A percentile compares a stretch with the other conserved stretches of the same genome.
Conservation (phyloP, 192 early-diverging fungal genomes). For the Backusella australiensis region DNA sequence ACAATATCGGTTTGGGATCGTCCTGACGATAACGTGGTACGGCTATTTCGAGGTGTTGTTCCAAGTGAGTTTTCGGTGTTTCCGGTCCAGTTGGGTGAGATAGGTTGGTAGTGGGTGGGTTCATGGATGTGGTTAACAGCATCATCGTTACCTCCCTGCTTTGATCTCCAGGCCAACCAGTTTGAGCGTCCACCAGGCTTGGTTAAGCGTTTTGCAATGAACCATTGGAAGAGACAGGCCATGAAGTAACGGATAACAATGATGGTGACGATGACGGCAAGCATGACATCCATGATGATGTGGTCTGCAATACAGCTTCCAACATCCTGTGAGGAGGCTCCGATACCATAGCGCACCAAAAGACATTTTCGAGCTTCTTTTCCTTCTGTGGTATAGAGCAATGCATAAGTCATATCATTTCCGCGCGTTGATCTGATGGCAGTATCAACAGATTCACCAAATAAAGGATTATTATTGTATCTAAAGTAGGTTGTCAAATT, state of each 20-base stretch:
- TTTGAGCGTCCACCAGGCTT: slow-evolving; percentile 46
- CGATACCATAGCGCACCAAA: slow-evolving; percentile 42
- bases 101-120: slow-evolving; percentile 13
- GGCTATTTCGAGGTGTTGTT: background rate
- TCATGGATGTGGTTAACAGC: slow-evolving; percentile 26
- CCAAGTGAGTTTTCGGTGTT: background rate
- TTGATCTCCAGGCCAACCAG: slow-evolving; percentile 45
- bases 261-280: slow-evolving; percentile 52
- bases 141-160: slow-evolving; percentile 34
- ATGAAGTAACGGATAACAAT: slow-evolving; percentile 60
- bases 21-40: background rate
- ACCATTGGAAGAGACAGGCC: slow-evolving; percentile 60
- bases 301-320: slow-evolving; percentile 57
- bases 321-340: slow-evolving; percentile 50
- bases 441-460: slow-evolving; percentile 11
- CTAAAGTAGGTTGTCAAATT: slow-evolving; percentile 1
- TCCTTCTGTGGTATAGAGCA: slow-evolving; percentile 15
- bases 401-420: slow-evolving; percentile 29
- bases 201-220: slow-evolving; percentile 52
- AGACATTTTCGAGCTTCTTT: slow-evolving; percentile 46
- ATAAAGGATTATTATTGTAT: background rate
- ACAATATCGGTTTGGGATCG: background rate
- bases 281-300: slow-evolving; percentile 51
- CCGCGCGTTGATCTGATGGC: slow-evolving; percentile 16
- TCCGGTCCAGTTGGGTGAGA: background rate